Percentiles rank a stretch among this genome's conserved stretches.
Evolutionary conservation across 257 asterid species (phyloP).

Genomic region (Verbena officinalis): DNA sequence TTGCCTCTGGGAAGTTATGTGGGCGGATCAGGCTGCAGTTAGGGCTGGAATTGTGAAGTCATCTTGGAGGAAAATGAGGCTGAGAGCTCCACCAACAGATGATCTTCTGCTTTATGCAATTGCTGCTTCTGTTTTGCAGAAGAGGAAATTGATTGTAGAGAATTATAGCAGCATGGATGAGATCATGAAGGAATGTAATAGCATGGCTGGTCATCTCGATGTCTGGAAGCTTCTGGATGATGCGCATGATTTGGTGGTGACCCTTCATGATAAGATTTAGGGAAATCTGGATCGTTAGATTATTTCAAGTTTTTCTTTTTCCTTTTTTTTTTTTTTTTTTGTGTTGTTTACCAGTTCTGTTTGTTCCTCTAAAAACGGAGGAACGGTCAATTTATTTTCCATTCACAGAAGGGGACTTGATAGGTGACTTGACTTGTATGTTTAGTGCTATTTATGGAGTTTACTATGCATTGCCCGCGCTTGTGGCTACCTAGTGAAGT

Average conservation of each 20-base stretch:
- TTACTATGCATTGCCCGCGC: constrained; percentile 50
- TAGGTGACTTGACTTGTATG: constrained; percentile 23
- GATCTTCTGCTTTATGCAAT: constrained; percentile 82
- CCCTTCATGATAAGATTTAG: constrained; percentile 78
- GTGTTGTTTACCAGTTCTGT: constrained; percentile 19
- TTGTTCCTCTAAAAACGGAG: constrained; percentile 4
- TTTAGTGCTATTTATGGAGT: constrained; percentile 19
- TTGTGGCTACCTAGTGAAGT: constrained; percentile 42
- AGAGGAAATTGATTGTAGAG: constrained; percentile 80
- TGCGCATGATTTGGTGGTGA: constrained; percentile 84
- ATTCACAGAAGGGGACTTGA: constrained; percentile 16
- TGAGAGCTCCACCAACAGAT: constrained; percentile 80
- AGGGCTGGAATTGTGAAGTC: constrained; percentile 76
- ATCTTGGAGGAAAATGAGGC: constrained; percentile 67
- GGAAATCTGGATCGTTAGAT: not conserved
- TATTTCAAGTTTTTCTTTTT: not conserved
- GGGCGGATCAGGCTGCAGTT: constrained; percentile 97
- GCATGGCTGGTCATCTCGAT: constrained; percentile 83
- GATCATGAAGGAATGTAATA: constrained; percentile 79
- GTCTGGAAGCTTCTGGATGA: constrained; percentile 90
- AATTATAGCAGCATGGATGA: constrained; percentile 90
- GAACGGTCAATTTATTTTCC: constrained; percentile 13
- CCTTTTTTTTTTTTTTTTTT: not conserved
- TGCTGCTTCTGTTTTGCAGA: constrained; percentile 82
- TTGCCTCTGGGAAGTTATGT: constrained; percentile 95